Evolutionary conservation across 192 early-diverging fungal genomes (phyloP).

Genomic region (Coemansia aciculifera): DNA sequence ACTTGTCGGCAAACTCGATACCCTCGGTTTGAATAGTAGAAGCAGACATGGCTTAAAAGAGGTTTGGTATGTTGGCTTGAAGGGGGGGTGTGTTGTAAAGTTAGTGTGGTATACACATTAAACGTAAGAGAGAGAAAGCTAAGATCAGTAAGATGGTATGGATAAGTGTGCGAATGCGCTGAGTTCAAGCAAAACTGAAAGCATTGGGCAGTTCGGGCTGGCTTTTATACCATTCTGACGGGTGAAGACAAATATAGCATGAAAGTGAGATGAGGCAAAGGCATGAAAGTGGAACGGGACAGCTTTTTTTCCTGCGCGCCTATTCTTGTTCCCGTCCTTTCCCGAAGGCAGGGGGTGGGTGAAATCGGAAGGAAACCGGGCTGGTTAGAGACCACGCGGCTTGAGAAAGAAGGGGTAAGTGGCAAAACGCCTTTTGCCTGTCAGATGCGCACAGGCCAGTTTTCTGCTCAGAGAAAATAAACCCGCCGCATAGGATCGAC

Average conservation of each 20-base stretch:
- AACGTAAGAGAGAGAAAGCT: background rate
- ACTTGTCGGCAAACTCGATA: slow-evolving; percentile 56
- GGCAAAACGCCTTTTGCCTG: background rate
- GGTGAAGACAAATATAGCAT: background rate
- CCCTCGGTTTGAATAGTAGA: slow-evolving; percentile 40
- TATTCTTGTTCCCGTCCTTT: background rate
- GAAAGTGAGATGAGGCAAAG: background rate
- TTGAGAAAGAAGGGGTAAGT: background rate
- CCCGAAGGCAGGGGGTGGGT: background rate
- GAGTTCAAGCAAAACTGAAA: slow-evolving; percentile 1
- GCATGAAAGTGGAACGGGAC: background rate
- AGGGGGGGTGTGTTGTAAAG: background rate
- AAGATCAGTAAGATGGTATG: background rate
- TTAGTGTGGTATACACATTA: slow-evolving; percentile 8
- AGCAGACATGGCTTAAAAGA: slow-evolving; percentile 27
- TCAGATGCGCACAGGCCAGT: background rate
- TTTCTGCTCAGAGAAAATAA: background rate
- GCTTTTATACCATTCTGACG: background rate
- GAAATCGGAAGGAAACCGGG: background rate
- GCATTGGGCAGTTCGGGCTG: slow-evolving; percentile 4
- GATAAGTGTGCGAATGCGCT: background rate
- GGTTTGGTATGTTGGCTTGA: background rate
- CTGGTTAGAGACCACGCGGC: background rate
- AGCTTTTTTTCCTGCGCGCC: background rate
- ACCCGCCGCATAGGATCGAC: background rate